Percentiles rank a stretch among this genome's conserved stretches.
These are phyloP conservation scores for Lojkania enalia DNA, from an alignment of 2,329 filamentous ascomycete genomes.

Conservation along the genomic window DNA sequence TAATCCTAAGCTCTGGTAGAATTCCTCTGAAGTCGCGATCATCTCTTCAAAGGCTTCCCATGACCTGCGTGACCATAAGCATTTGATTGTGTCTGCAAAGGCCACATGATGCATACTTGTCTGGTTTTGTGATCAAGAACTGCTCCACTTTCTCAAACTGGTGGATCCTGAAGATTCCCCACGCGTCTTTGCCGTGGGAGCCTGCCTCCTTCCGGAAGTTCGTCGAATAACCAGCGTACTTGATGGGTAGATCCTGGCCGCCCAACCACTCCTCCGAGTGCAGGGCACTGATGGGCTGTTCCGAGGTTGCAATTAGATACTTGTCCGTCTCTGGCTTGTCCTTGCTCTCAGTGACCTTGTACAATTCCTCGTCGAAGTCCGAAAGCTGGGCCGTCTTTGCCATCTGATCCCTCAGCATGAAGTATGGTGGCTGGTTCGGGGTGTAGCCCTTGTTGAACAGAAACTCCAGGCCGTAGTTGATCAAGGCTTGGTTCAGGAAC, in stretches of 20 bases:
- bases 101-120: too few relatives aligned
- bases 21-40: conserved; percentile 88
- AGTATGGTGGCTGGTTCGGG: conserved; percentile 66
- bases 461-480: conserved; percentile 94
- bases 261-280: conserved; percentile 94
- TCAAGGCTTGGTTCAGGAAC: conserved; percentile 86
- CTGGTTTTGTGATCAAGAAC: conserved; percentile 67
- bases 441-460: conserved; percentile 79
- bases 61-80: too few relatives aligned
- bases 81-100: too few relatives aligned
- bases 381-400: conserved; percentile 96
- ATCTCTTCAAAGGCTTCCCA: conserved; percentile 95
- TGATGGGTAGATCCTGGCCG: conserved; percentile 83
- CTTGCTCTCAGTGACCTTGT: conserved; percentile 86
- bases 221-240: conserved; percentile 84
- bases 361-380: conserved; percentile 96
- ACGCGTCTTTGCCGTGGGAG: conserved; percentile 87
- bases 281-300: conserved; percentile 91
- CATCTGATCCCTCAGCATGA: conserved; percentile 96
- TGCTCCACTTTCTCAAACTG: conserved; percentile 77
- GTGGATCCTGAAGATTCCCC: conserved; percentile 97
- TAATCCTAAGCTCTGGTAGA: conserved; percentile 86
- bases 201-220: conserved; percentile 97
- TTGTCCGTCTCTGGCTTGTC: conserved; percentile 84
- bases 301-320: conserved; percentile 73